These are phyloP conservation scores for Fusarium heterosporum DNA, from an alignment of 2,329 filamentous ascomycete species.

Conservation along the genomic window DNA sequence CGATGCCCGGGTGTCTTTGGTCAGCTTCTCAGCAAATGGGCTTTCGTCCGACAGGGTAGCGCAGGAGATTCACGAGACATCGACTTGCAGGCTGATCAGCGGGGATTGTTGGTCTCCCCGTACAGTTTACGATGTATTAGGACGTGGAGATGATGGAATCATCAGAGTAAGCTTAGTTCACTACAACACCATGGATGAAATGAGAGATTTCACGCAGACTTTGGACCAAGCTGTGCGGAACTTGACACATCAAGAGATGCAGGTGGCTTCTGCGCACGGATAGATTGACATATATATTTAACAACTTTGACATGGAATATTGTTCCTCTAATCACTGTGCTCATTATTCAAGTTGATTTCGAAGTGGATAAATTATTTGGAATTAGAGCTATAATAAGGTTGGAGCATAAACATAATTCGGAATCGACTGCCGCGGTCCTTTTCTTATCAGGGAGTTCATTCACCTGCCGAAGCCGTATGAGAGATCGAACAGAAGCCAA, in stretches of 20 bases:
- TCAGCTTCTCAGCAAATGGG: constrained; percentile 1
- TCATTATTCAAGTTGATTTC: too few relatives aligned
- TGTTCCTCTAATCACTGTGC: too few relatives aligned
- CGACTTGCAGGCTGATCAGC: neutral
- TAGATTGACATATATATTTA: neutral
- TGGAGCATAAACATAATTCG: too few relatives aligned
- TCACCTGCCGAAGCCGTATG: too few relatives aligned
- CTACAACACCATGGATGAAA: constrained; percentile 23
- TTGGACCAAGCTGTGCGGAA: constrained; percentile 5
- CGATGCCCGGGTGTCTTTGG: neutral
- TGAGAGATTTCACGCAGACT: neutral
- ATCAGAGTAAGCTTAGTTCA: constrained; percentile 19
- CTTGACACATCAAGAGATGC: neutral
- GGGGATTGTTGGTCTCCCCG: constrained; percentile 20
- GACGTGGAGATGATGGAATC: constrained; percentile 10
- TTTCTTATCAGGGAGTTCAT: too few relatives aligned
- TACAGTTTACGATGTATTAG: constrained; percentile 16
- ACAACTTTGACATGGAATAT: too few relatives aligned
- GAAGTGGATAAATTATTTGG: too few relatives aligned
- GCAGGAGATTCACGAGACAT: constrained; percentile 11
- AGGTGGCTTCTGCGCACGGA: neutral
- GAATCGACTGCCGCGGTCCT: too few relatives aligned
- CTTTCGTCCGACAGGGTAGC: neutral
- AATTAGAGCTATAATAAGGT: too few relatives aligned
- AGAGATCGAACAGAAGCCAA: too few relatives aligned